These are phyloP conservation scores for Cornus florida DNA, from an alignment of 148 eudicot species.

Conservation along the genomic window DNA sequence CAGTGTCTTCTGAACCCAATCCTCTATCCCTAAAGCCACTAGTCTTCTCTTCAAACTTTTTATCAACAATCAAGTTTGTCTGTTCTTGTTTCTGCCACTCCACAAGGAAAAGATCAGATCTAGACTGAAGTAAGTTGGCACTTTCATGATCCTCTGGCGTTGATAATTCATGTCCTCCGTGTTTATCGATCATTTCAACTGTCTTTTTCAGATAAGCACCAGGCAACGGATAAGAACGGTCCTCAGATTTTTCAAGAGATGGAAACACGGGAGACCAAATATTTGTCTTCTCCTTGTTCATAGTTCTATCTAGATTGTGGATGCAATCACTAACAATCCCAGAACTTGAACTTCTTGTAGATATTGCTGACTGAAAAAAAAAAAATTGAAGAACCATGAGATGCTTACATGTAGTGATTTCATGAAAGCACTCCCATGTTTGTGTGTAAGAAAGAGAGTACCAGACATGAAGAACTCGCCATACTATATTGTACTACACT, in stretches of 20 bases:
- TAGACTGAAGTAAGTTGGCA: conserved; percentile 31
- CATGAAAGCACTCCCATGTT: neutral
- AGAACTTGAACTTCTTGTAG: conserved; percentile 32
- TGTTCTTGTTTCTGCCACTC: conserved; percentile 26
- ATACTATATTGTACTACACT: conserved; percentile 22
- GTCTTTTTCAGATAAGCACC: conserved; percentile 23
- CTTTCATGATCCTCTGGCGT: conserved; percentile 24
- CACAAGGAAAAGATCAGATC: conserved; percentile 18
- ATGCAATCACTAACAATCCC: conserved; percentile 32
- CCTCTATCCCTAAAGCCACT: conserved; percentile 12
- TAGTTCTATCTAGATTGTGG: conserved; percentile 25
- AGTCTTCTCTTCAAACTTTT: conserved; percentile 15
- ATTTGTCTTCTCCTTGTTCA: conserved; percentile 24
- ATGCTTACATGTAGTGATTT: conserved; percentile 12
- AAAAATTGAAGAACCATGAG: conserved; percentile 15
- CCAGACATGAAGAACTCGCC: conserved; percentile 47
- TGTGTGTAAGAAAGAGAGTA: conserved; percentile 18
- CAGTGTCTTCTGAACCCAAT: conserved; percentile 14
- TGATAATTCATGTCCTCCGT: conserved; percentile 29
- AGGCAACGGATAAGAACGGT: conserved; percentile 26
- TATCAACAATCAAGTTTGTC: conserved; percentile 14
- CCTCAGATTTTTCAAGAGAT: conserved; percentile 31
- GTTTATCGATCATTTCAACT: conserved; percentile 19
- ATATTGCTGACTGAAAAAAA: conserved; percentile 45
- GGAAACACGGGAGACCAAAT: conserved; percentile 22